Evolutionary conservation across 2,329 filamentous ascomycete genomes (phyloP).

Genomic region (Colletotrichum melonis): DNA sequence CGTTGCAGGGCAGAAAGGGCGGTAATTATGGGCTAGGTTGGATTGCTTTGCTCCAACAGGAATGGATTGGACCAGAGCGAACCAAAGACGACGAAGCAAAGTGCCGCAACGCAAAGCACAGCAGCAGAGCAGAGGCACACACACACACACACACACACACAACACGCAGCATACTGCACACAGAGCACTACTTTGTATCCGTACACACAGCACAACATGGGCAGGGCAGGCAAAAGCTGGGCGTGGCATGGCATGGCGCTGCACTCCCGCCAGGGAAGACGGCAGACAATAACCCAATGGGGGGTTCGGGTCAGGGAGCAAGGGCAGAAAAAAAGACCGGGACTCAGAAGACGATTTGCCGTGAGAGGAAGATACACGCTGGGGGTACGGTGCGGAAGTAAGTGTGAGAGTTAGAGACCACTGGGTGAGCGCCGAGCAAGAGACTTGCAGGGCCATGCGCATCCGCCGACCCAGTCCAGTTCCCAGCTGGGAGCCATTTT

Average conservation of each 20-base stretch:
- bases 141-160: not conserved
- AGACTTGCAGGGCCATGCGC: constrained; percentile 16
- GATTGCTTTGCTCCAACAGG: not conserved
- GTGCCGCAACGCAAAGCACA: constrained; percentile 11
- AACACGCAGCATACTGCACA: no score
- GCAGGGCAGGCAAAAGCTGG: constrained; percentile 1
- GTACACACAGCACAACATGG: constrained; percentile 8
- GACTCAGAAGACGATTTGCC: not conserved
- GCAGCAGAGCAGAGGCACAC: not conserved
- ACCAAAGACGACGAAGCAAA: constrained; percentile 19
- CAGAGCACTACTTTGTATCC: not conserved
- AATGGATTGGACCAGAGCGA: constrained; percentile 3
- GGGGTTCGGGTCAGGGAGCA: constrained; percentile 6
- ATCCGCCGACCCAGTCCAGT: constrained; percentile 3
- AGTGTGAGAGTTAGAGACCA: constrained; percentile 1
- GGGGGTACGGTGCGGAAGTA: not conserved
- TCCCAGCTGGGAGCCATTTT: not conserved
- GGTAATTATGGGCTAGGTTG: constrained; percentile 2
- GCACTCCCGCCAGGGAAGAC: constrained; percentile 21
- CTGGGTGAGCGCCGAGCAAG: constrained; percentile 14
- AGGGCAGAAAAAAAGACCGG: constrained; percentile 4
- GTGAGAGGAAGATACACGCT: not conserved
- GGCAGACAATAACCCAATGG: constrained; percentile 4
- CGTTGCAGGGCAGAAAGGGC: constrained; percentile 3
- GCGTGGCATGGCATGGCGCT: constrained; percentile 8